Evolutionary conservation across 495 filamentous ascomycete species (phyloP), one percentile per base, ranked within the genome.

Genomic region (Viridothelium virens): DNA sequence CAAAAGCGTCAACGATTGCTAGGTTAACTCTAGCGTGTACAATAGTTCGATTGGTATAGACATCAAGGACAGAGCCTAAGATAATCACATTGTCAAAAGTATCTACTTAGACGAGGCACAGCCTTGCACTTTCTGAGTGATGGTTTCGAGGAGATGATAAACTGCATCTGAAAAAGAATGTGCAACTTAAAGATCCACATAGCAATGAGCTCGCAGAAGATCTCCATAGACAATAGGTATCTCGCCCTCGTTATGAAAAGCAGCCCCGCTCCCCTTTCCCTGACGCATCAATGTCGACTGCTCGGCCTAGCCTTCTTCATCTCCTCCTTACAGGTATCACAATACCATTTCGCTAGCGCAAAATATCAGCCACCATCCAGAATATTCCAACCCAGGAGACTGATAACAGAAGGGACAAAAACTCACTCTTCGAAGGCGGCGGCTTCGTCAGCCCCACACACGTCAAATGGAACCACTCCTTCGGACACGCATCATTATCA

Each of bases 381-480:
- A 36, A 59, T n/a, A 10, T 33, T 2, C 25, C 4, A 4, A 36
- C n/a, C 25, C 1, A 59, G 18, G n/a, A 36, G 14, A 36, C 33
- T 10, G 11, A 5, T 5, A 18, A 2, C 0, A 25, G 10, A 53
- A 18, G 53, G 5, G 31, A 59, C 25, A 59, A 34, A 33, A 59
- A 59, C 53, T 59, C 31, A 59, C 53, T 59, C 53, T 59, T 59
- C 6, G 53, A 59, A 18, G 25, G 7, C 1, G 94, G 94, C 61
- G 92, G 89, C 71, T 89, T 90, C 63, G 86, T 90, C 75, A 98
- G 74, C 64, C 91, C 92, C 18, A 96, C 92, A 76, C 94, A 98
- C 47, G 86, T 87, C 50, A 98, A 74, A 82, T 98, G 94, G 79
- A 97, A 98, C 94, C 94, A 98, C 78, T 97, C 93, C 68, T 85